Evolutionary conservation across 2,329 filamentous ascomycete genomes (phyloP), one percentile per base, ranked within the genome.

Genomic region (Colletotrichum spaethianum): DNA sequence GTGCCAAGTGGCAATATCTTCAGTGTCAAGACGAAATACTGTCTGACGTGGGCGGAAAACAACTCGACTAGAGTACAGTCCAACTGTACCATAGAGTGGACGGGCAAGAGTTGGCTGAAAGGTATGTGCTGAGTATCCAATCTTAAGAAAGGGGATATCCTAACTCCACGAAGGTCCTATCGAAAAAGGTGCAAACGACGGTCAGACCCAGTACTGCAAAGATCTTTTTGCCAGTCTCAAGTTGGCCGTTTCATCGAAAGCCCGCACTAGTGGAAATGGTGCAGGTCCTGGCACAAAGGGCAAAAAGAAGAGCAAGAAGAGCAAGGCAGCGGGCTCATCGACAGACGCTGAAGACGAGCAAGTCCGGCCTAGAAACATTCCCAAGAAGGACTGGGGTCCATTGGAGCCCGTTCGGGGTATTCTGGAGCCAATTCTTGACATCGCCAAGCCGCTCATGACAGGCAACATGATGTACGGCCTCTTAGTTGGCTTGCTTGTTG

Each of bases 41-140:
- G 97, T 78, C 87, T 99, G 28, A 94, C 94, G 63, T 99, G 96
- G 96, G 95, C 92, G 4, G 91, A 96, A 62, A 92, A 92, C 74
- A 98, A 98, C 78, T 86, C 91, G 48, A 99, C 97, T 1, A 90
- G 95, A 36, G 84, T 99, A 38, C 91, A 96, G 73, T 93, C 96
- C 84, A 98, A 93, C 75, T 98, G 94, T 80, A 93, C 91, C 2
- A 93, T 98, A 53, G 97, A 99, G 79, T 99, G 97, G 97, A 92
- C 93, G 4, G 95, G 95, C 77, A 99, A 98, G 87, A 98, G 95
- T 85, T 99, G 96, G 96, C 85, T 99, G 56, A 98, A 96, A 85
- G 94, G 95, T 97, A 86, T 80, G 86, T 79, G 7, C n/a, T 18
- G 44, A 20, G 23, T 33, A 59, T 36, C 59, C 66, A 28, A 8